These are phyloP conservation scores for Achlya hypogyna DNA, from an alignment of 352 stramenopile species.

Conservation along the genomic window DNA sequence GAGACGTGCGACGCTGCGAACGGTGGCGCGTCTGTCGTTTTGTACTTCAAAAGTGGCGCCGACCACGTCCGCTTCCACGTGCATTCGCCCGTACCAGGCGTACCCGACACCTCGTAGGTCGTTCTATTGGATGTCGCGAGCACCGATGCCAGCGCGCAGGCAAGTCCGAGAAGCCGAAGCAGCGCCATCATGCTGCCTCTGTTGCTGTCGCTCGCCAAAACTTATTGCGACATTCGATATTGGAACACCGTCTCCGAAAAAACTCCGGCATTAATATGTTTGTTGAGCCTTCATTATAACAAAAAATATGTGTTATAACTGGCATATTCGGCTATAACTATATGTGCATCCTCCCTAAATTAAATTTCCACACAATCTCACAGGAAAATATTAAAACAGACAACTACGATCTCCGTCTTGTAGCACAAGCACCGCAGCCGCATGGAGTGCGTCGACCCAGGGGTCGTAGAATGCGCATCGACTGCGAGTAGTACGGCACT, in stretches of 20 bases:
- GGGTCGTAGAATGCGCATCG: too few species aligned
- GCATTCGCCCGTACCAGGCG: neutral
- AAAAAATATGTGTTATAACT: too few species aligned
- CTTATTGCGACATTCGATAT: neutral
- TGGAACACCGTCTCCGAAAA: neutral
- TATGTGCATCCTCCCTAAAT: too few species aligned
- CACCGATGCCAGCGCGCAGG: neutral
- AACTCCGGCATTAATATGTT: too few species aligned
- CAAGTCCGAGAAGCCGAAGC: neutral
- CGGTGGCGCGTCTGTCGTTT: neutral
- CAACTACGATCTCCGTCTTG: too few species aligned
- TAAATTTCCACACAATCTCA: too few species aligned
- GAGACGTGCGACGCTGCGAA: neutral
- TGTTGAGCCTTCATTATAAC: too few species aligned
- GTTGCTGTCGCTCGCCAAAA: neutral
- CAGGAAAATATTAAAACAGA: too few species aligned
- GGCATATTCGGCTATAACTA: too few species aligned
- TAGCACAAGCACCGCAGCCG: too few species aligned
- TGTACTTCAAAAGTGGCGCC: neutral
- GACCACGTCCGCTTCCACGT: constrained; percentile 5
- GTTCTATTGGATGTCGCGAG: neutral
- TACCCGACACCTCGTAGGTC: neutral
- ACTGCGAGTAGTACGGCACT: too few species aligned
- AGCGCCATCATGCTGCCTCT: neutral
- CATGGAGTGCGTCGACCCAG: too few species aligned